phyloP scores from a whole-genome alignment of 306 rosid genomes.

The Rubus parviflorus region DNA sequence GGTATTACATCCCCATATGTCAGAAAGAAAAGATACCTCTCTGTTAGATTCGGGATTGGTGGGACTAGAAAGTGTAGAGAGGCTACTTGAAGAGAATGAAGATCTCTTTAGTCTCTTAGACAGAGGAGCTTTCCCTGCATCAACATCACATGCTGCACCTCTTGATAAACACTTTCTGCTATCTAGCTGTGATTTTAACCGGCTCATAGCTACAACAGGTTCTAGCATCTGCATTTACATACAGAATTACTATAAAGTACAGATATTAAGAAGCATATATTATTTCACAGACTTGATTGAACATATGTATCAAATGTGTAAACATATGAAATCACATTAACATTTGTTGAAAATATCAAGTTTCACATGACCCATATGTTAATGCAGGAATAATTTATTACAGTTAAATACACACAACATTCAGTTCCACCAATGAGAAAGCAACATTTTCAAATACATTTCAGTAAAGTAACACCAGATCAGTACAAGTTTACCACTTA shows the following conservation, averaged over 20 bases:
- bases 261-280: neutral
- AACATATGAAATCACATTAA: neutral
- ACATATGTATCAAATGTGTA: neutral
- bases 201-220: constrained; percentile 46
- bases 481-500: neutral
- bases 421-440: neutral
- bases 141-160: constrained; percentile 25
- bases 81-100: constrained; percentile 32
- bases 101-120: constrained; percentile 46
- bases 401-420: neutral
- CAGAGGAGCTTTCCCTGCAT: constrained; percentile 32
- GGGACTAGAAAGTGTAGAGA: constrained; percentile 28
- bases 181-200: constrained; percentile 44
- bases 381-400: neutral
- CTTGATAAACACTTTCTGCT: constrained; percentile 28
- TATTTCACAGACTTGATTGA: neutral
- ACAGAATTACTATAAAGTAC: neutral
- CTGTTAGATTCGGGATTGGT: constrained; percentile 31
- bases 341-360: neutral
- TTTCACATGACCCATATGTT: neutral
- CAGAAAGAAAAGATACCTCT: constrained; percentile 27
- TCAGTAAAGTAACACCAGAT: neutral
- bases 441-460: constrained; percentile 1
- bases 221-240: constrained; percentile 61
- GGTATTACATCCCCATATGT: neutral